Base-by-base conservation (phyloP, 2,329 filamentous ascomycete species). In the Pseudopithomyces maydicus region DNA sequence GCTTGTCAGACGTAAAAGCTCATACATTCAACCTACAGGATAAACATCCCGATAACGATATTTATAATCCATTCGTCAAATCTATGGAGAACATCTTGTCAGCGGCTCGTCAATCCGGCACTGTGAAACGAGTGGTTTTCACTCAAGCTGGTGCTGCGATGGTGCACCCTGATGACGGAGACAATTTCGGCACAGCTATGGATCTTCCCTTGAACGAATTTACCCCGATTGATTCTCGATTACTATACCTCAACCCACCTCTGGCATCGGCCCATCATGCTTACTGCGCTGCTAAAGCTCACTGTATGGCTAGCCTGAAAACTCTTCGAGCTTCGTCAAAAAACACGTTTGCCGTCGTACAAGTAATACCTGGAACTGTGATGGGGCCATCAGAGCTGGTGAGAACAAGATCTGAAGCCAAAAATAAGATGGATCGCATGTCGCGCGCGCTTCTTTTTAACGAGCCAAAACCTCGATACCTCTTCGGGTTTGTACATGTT, bases 401-500 rank as follows among this genome's bases (percentile, higher is more conserved):
- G 3, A 62, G 38, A 17, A 66, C 64, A 1, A 51, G 65, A 1
- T 45, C 57, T 0, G 48, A 67, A 48, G 71, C 68, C 0, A 43
- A 56, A 20, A 54, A 53, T 15, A 57, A 65, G 2, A 66, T 75
- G 59, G 72, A 75, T 46, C 69, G 72, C 20, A 73, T 74, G 62
- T 69, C 63, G 2, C 63, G 64, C 29, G 71, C 71, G 1, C 54
- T 74, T 3, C 54, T 75, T 1, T 75, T 75, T 57, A 66, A 73
- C 35, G 66, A 66, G 10, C 54, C 62, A 7, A 64, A 65, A 11
- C 69, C 72, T 2, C 62, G 67, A 8, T 74, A 75, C 56, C 64
- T 65, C 6, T 75, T 75, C 50, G 71, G 71, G 2, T 75, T 75
- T n/a, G 70, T 74, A 23, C 64, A 72, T 38, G 64, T 74, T 1